Evolutionary conservation across 306 rosid species (phyloP), one percentile per base, ranked within the genome.

Genomic region (Glycyrrhiza uralensis): DNA sequence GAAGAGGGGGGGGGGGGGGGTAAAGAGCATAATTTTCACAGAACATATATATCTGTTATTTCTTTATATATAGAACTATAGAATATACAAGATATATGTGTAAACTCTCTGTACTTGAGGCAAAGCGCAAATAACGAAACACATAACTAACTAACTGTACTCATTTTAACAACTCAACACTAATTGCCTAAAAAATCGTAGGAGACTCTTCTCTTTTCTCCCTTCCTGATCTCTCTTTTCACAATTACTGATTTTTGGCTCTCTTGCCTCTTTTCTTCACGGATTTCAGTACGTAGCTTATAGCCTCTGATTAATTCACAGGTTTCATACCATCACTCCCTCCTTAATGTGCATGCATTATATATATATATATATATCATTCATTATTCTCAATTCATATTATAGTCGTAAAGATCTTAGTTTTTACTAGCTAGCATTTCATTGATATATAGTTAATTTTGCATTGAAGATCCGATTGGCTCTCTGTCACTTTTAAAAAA

Each of bases 71-170:
- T n/a, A n/a, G n/a, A n/a, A n/a, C n/a, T n/a, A n/a, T n/a, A n/a
- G n/a, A n/a, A n/a, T n/a, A n/a, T n/a, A n/a, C 41, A 35, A 35
- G 41, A 35, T 35, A 39, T 6, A 14, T 24, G 5, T 7, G 8
- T 26, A 45, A 67, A 49, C n/a, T 13, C n/a, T 13, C 0, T 6
- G 22, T 33, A 61, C 49, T 47, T 51, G 56, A 74, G 57, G 72
- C 57, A 75, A 54, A 0, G 58, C 79, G 66, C 32, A 75, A 64
- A 64, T 51, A 74, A 39, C 62, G 64, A 38, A 24, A 6, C 24
- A 24, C 17, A 42, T n/a, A n/a, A n/a, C n/a, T n/a, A n/a, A n/a
- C n/a, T 17, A 19, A 59, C 77, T 12, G 7, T 3, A 57, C 20
- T 29, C 58, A 20, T 44, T 10, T 0, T 24, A 61, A 49, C 52